Base-by-base conservation (phyloP, 371 early-diverging fungal genomes). In the Mucor plumbeus region DNA sequence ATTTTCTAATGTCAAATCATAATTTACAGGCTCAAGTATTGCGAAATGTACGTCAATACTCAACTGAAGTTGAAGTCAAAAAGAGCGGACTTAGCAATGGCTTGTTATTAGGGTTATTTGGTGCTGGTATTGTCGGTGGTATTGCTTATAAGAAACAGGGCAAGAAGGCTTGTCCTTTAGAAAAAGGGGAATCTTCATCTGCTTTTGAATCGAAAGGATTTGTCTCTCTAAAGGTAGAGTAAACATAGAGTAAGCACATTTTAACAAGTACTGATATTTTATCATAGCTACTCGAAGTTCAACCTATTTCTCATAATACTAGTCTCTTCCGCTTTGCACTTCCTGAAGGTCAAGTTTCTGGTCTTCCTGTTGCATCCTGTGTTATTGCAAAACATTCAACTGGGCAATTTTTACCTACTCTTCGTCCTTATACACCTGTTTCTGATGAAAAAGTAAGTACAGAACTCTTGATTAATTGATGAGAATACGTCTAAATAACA, bases 351-450 rank as follows among this genome's bases (percentile, higher is more conserved):
- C 88, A 88, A 53, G 79, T 80, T 53, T 84, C 87, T 68, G 92
- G 88, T 39, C 75, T 97, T 68, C 88, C 90, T 41, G 86, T 93
- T 15, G 90, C 96, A 4, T 92, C 94, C 56, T 94, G 92, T 70
- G 82, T 97, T 41, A 82, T 95, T 44, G 90, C 78, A 80, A 65
- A 87, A 86, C 60, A 83, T 82, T 17, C 41, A 21, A 14, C 17
- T 10, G 68, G 90, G 59, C 89, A 88, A 41, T 83, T 80, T 41
- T 73, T 85, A 54, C 80, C 86, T 56, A 84, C 90, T 33, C 88
- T 95, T 62, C 92, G 97, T 59, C 94, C 96, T 15, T 97, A 97
- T 85, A 97, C 98, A 13, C 98, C 98, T 4, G 88, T 91, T 44
- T 88, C 90, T 17, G 80, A 87, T 31, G 85, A 87, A 63, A 86